Percentiles rank a stretch among this genome's conserved stretches.
Evolutionary conservation across 345 rosid species (phyloP).

Genomic region (Populus alba): DNA sequence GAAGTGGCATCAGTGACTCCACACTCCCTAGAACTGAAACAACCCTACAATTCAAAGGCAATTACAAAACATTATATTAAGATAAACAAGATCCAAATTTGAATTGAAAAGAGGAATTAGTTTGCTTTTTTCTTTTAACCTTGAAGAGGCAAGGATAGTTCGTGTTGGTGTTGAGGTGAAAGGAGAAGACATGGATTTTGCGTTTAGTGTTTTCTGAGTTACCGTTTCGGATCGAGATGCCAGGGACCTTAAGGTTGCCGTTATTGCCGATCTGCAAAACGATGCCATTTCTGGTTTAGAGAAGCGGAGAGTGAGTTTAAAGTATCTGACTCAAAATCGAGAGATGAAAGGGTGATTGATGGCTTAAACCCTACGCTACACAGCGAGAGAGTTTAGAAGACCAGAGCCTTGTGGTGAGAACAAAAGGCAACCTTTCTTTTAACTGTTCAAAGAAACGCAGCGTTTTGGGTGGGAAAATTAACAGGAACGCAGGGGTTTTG

Average conservation of each 20-base stretch:
- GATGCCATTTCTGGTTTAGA: conserved; percentile 37
- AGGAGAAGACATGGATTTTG: conserved; percentile 22
- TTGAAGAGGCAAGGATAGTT: conserved; percentile 38
- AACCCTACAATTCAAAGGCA: conserved; percentile 36
- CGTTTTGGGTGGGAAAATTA: background rate
- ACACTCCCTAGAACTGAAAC: conserved; percentile 59
- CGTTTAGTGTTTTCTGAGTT: conserved; percentile 23
- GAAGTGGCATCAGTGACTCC: conserved; percentile 78
- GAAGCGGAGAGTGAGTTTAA: background rate
- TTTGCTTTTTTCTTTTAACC: conserved; percentile 25
- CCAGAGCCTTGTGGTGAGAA: background rate
- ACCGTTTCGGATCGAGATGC: conserved; percentile 33
- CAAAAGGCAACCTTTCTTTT: background rate
- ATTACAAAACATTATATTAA: background rate
- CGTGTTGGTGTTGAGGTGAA: conserved; percentile 43
- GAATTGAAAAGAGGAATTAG: background rate
- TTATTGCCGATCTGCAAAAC: conserved; percentile 36
- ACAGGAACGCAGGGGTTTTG: too few relatives aligned
- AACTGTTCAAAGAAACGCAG: background rate
- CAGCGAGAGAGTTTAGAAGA: background rate
- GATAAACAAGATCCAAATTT: background rate
- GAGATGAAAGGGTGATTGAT: background rate
- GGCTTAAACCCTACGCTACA: conserved; percentile 31
- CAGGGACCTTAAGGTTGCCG: conserved; percentile 37
- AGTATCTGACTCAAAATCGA: background rate